A percentile compares a stretch with the other conserved stretches of the same genome.
Evolutionary conservation across 805 yeast genomes (phyloP).

Genomic region (Jamesozyma jinghongensis): DNA sequence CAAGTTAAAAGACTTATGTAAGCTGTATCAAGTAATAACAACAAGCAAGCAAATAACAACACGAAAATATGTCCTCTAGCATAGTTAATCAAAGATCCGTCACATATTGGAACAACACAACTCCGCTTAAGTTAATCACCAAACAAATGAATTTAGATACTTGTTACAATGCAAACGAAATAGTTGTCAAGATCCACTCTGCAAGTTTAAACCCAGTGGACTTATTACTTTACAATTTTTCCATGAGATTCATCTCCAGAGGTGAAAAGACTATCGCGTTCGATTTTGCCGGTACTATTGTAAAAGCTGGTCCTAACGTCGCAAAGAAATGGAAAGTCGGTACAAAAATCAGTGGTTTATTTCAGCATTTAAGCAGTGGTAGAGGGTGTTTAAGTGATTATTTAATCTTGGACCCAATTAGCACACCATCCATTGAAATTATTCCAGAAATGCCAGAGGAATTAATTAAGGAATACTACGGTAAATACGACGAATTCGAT

Average conservation of each 20-base stretch:
- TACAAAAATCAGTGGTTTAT: slow-evolving; percentile 23
- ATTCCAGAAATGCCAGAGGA: slow-evolving; percentile 28
- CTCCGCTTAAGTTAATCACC: slow-evolving; percentile 13
- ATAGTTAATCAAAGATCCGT: slow-evolving; percentile 19
- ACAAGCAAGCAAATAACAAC: background rate
- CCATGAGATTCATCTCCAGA: slow-evolving; percentile 7
- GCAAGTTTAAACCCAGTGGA: slow-evolving; percentile 30
- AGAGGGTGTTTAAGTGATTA: slow-evolving; percentile 44
- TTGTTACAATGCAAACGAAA: slow-evolving; percentile 18
- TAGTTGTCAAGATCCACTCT: slow-evolving; percentile 24
- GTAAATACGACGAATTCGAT: slow-evolving; percentile 24
- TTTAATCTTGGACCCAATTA: slow-evolving; percentile 31
- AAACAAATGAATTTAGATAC: slow-evolving; percentile 19
- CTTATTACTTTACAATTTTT: slow-evolving; percentile 10
- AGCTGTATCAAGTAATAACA: too few species aligned
- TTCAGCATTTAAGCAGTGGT: slow-evolving; percentile 15
- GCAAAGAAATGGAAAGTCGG: slow-evolving; percentile 12
- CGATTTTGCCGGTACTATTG: slow-evolving; percentile 26
- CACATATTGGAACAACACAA: slow-evolving; percentile 14
- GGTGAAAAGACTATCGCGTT: slow-evolving; percentile 18
- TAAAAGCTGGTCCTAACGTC: slow-evolving; percentile 17
- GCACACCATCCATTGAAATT: slow-evolving; percentile 14
- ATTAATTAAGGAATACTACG: slow-evolving; percentile 28
- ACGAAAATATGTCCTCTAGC: too few species aligned
- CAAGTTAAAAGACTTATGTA: too few species aligned